These are phyloP conservation scores for Fomes fomentarius DNA, from an alignment of 1,284 basidiomycete species.

Conservation along the genomic window DNA sequence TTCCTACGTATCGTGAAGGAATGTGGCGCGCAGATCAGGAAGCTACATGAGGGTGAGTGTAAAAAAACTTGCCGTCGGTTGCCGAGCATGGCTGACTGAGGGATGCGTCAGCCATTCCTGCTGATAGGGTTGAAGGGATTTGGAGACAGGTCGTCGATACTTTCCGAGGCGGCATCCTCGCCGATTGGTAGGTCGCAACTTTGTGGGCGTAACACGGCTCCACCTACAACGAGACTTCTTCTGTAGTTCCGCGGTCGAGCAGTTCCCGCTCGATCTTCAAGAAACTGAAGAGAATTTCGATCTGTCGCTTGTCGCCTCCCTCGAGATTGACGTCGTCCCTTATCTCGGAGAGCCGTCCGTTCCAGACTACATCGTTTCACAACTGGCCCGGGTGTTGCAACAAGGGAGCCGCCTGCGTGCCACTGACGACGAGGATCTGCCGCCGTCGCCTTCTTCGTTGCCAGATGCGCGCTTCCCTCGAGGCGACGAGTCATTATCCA, in stretches of 20 bases:
- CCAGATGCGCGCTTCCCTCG: slow-evolving; percentile 8
- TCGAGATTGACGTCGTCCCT: slow-evolving; percentile 82
- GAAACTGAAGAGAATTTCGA: slow-evolving; percentile 90
- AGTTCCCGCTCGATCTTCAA: slow-evolving; percentile 63
- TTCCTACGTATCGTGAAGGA: slow-evolving; percentile 75
- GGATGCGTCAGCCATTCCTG: slow-evolving; percentile 50
- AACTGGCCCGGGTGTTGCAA: slow-evolving; percentile 75
- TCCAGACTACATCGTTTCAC: slow-evolving; percentile 72
- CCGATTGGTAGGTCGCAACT: slow-evolving; percentile 70
- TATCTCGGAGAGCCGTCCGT: slow-evolving; percentile 71
- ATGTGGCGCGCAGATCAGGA: slow-evolving; percentile 53
- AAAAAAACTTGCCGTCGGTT: background rate
- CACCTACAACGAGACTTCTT: background rate
- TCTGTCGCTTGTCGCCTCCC: slow-evolving; percentile 74
- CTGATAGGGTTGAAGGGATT: slow-evolving; percentile 71
- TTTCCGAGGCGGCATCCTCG: slow-evolving; percentile 80
- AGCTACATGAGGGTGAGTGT: slow-evolving; percentile 50
- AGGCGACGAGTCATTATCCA: slow-evolving; percentile 20
- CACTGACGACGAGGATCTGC: slow-evolving; percentile 30
- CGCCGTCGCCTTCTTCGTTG: slow-evolving; percentile 28
- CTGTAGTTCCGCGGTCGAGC: slow-evolving; percentile 54
- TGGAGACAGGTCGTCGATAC: slow-evolving; percentile 89
- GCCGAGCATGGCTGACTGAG: background rate
- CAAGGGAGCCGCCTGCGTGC: slow-evolving; percentile 78
- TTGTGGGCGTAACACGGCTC: background rate